A percentile compares a stretch with the other conserved stretches of the same genome.
phyloP scores from a whole-genome alignment of 306 rosid genomes.

The Echinosophora koreensis region DNA sequence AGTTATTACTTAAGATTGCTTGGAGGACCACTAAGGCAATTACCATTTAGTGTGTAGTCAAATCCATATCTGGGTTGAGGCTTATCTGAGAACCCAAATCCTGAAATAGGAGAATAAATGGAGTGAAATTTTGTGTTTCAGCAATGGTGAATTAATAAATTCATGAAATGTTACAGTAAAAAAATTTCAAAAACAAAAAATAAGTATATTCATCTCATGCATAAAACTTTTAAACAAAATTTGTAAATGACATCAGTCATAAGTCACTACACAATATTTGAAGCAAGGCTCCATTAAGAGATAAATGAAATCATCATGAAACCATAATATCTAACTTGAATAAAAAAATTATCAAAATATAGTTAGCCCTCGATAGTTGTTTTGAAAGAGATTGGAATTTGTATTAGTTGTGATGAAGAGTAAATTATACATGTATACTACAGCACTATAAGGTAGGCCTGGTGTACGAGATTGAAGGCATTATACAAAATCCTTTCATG shows the following conservation, averaged over 20 bases:
- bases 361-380: background rate
- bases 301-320: background rate
- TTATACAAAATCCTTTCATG: conserved; percentile 7
- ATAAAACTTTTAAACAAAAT: background rate
- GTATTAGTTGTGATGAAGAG: background rate
- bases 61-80: conserved; percentile 95
- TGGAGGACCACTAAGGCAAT: conserved; percentile 28
- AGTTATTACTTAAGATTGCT: conserved; percentile 1
- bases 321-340: background rate
- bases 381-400: conserved; percentile 4
- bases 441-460: background rate
- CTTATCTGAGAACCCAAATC: conserved; percentile 93
- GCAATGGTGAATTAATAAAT: conserved; percentile 1
- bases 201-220: background rate
- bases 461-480: conserved; percentile 23
- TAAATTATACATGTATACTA: background rate
- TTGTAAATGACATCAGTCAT: conserved; percentile 1
- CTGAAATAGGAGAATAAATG: conserved; percentile 54
- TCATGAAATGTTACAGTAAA: background rate
- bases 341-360: background rate
- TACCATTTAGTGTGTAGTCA: conserved; percentile 88
- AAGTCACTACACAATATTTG: background rate
- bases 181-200: background rate
- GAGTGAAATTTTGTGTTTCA: conserved; percentile 26
- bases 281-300: background rate